Evolutionary conservation across 257 asterid genomes (phyloP).

Genomic region (Capsicum pubescens): DNA sequence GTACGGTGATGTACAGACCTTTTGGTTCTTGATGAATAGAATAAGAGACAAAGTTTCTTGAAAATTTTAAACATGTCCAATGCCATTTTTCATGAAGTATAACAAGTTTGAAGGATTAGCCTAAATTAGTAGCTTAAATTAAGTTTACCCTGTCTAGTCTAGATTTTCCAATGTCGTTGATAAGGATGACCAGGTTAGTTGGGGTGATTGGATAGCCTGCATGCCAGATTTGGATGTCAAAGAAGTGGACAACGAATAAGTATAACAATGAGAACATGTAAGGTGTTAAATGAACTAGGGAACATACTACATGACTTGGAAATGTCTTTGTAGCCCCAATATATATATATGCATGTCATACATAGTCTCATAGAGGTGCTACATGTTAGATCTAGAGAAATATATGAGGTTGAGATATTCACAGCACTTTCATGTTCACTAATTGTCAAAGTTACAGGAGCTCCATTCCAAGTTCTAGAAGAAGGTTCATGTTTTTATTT

Average conservation of each 20-base stretch:
- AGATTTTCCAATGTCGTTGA: no score
- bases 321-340: background rate
- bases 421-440: background rate
- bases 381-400: conserved; percentile 6
- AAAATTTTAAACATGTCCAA: background rate
- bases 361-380: background rate
- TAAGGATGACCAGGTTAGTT: background rate
- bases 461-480: background rate
- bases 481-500: background rate
- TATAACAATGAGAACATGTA: background rate
- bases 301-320: background rate
- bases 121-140: background rate
- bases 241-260: background rate
- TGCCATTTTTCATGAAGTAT: background rate
- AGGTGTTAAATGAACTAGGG: background rate
- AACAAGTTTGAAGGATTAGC: background rate
- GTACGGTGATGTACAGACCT: background rate
- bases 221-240: background rate
- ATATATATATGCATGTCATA: background rate
- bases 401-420: background rate
- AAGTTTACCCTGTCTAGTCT: no score
- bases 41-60: background rate
- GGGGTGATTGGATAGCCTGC: background rate
- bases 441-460: background rate
- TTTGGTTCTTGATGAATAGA: background rate